Percentiles rank a stretch among this genome's conserved stretches.
Conservation (phyloP, 2,329 filamentous ascomycete genomes). For the Nemania diffusa region DNA sequence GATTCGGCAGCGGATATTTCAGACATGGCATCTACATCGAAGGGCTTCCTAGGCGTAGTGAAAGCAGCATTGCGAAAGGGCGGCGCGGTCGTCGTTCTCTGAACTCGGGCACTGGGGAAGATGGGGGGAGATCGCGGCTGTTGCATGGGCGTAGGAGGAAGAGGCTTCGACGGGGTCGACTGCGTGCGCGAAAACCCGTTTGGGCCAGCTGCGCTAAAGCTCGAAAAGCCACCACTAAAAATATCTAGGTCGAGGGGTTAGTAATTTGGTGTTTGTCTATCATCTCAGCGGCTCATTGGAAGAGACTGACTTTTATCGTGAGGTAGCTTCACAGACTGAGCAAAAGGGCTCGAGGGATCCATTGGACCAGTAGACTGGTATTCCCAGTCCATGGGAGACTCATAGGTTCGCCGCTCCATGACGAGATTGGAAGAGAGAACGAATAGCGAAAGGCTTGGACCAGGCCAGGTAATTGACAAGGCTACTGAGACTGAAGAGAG, state of each 20-base stretch:
- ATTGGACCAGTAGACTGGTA: slow-evolving; percentile 67
- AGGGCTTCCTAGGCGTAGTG: slow-evolving; percentile 68
- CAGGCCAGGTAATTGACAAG: background rate
- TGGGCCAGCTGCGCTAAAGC: slow-evolving; percentile 51
- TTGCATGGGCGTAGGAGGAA: slow-evolving; percentile 45
- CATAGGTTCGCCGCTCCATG: slow-evolving; percentile 67
- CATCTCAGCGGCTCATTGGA: slow-evolving; percentile 22
- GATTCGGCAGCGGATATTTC: slow-evolving; percentile 69
- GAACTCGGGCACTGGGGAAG: slow-evolving; percentile 57
- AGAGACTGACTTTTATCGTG: slow-evolving; percentile 55
- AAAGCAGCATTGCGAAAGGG: slow-evolving; percentile 73
- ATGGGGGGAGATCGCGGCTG: slow-evolving; percentile 52
- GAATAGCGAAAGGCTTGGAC: background rate
- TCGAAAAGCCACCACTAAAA: slow-evolving; percentile 52
- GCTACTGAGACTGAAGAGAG: background rate
- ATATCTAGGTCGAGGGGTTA: slow-evolving; percentile 46
- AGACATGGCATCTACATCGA: slow-evolving; percentile 64
- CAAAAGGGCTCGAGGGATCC: slow-evolving; percentile 71
- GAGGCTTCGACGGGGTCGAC: slow-evolving; percentile 55
- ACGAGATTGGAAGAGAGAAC: background rate
- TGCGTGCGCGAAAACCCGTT: slow-evolving; percentile 44
- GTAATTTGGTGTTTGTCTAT: slow-evolving; percentile 8
- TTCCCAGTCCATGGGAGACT: slow-evolving; percentile 75
- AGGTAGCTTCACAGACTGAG: slow-evolving; percentile 59
- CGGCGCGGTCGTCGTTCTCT: slow-evolving; percentile 57